These are phyloP conservation scores for Diophrys sp. DNA, from an alignment of 73 alveolate genomes.

Conservation along the genomic window DNA sequence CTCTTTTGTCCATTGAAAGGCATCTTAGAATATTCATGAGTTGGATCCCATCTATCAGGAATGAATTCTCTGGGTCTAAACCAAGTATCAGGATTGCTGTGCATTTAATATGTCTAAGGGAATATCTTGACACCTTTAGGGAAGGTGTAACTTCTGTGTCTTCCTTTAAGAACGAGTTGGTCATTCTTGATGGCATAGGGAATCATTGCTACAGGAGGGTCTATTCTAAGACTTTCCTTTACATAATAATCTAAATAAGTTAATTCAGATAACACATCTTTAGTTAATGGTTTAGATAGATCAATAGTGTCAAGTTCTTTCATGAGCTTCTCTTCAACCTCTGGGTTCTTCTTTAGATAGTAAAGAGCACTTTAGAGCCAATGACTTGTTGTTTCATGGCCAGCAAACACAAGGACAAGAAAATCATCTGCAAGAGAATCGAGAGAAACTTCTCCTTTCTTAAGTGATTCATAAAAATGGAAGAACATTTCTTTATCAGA, in stretches of 20 bases:
- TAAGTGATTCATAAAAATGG: neutral
- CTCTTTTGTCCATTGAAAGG: constrained; percentile 15
- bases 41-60: constrained; percentile 32
- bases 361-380: neutral
- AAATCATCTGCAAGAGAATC: neutral
- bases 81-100: neutral
- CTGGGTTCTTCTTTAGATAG: constrained; percentile 7
- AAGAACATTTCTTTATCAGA: neutral
- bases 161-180: neutral
- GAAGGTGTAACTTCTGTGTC: neutral
- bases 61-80: neutral
- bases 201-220: neutral
- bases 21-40: neutral
- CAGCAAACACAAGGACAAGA: neutral
- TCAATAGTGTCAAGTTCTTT: neutral
- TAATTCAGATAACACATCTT: no score
- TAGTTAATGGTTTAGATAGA: neutral
- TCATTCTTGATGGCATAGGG: neutral
- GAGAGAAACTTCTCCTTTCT: neutral
- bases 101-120: neutral
- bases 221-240: constrained; percentile 15
- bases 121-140: constrained; percentile 3
- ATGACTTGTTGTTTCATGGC: constrained; percentile 7
- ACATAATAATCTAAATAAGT: neutral
- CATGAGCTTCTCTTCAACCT: neutral